These are phyloP conservation scores for Vigna angularis DNA, from an alignment of 306 rosid genomes.

Conservation along the genomic window DNA sequence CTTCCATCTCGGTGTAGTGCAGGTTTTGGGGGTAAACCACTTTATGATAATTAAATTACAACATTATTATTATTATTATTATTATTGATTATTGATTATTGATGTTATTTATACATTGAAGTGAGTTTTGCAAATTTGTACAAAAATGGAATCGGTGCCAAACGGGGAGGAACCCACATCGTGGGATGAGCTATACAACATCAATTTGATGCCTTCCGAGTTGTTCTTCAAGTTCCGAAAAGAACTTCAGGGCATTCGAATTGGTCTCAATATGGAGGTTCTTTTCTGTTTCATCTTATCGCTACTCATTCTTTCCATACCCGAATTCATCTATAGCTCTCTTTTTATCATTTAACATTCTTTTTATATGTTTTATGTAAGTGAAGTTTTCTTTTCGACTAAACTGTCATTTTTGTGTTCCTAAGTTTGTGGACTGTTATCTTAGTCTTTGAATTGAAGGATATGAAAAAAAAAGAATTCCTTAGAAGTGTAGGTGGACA, in stretches of 20 bases:
- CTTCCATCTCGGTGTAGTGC: background rate
- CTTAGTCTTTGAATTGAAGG: no score
- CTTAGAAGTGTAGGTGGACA: no score
- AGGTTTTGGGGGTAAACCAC: background rate
- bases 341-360: background rate
- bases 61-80: no score
- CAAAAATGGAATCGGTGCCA: conserved; percentile 58
- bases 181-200: conserved; percentile 75
- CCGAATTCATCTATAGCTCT: background rate
- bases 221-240: conserved; percentile 85
- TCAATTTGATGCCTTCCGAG: conserved; percentile 84
- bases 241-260: conserved; percentile 76
- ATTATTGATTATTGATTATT: no score
- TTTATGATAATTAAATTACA: background rate
- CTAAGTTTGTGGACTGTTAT: no score
- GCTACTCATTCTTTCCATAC: background rate
- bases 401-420: no score
- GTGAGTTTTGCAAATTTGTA: conserved; percentile 40
- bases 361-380: background rate
- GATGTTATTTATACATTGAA: background rate
- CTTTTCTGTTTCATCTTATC: background rate
- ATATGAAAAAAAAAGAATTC: no score
- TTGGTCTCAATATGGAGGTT: conserved; percentile 91
- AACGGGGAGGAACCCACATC: conserved; percentile 67
- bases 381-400: background rate